Base-by-base conservation (phyloP, 768 basidiomycete genomes). In the Naganishia antarctica region DNA sequence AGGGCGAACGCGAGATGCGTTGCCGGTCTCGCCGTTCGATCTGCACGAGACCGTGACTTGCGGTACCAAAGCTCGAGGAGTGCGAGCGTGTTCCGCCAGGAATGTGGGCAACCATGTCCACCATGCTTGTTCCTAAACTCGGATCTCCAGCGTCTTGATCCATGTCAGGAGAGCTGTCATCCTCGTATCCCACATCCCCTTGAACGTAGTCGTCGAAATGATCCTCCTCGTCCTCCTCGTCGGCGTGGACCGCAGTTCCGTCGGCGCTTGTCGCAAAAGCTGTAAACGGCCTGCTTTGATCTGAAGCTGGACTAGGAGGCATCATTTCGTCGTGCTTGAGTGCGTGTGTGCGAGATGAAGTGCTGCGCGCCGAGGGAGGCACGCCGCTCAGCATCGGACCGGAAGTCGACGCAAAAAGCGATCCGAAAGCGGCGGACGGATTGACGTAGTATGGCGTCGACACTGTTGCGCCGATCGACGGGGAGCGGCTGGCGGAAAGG, bases 151-250 rank as follows among this genome's bases (percentile, higher is more conserved):
- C 21, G 50, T 21, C 50, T n/a, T 31, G 31, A 51, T 26, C 34
- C 34, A 40, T 57, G 34, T 1, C 21, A n/a, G 34, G n/a, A 5
- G 18, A 44, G n/a, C 23, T 25, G 23, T 25, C 53, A 13, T 57
- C 37, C 2, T 57, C 53, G 26, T 57, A 57, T 5, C 25, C 53
- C 37, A 41, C 11, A 25, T 57, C 53, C 4, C 53, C 53, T 34
- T 57, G 53, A 21, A 57, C 53, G 53, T 57, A 57, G 37, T 57
- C 53, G 37, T 57, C 53, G 13, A 57, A 57, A 26, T 57, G 53
- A 40, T 57, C 53, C 26, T 57, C 53, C 26, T 57, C 53, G 1
- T 57, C 53, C 13, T 40, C 53, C 2, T 57, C 53, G 4, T 57
- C 53, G 11, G 50, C 9, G 4, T 28, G 21, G 1, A 51, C 28